phyloP scores from a whole-genome alignment of 2,329 filamentous ascomycete species.

The Colletotrichum acutatum region DNA sequence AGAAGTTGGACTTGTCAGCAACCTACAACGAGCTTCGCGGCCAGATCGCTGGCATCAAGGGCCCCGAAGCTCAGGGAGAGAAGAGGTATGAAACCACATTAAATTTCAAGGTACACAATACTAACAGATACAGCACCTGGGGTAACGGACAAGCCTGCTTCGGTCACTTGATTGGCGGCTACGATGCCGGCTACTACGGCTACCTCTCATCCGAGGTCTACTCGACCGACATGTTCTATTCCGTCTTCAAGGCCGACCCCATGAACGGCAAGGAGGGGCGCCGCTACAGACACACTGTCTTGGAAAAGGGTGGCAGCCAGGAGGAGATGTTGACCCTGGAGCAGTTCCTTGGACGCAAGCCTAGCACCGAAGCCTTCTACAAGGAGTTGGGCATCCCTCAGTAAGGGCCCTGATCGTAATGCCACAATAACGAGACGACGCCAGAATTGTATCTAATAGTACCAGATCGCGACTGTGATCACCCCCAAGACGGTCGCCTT shows the following conservation, averaged over 20 bases:
- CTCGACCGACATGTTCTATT: conserved; percentile 87
- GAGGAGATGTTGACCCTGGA: conserved; percentile 85
- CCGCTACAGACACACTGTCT: conserved; percentile 80
- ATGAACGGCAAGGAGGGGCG: conserved; percentile 81
- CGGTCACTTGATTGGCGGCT: conserved; percentile 84
- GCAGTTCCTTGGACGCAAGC: conserved; percentile 81
- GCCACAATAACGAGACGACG: background rate
- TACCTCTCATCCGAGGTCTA: conserved; percentile 83
- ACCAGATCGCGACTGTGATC: conserved; percentile 11
- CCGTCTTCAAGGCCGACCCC: conserved; percentile 80
- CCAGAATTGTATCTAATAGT: conserved; percentile 12
- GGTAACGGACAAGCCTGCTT: conserved; percentile 84
- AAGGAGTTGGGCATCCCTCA: conserved; percentile 71
- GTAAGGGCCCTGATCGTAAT: conserved; percentile 16
- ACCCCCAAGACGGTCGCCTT: background rate
- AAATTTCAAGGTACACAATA: background rate
- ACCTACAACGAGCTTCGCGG: conserved; percentile 79
- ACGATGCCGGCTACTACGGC: conserved; percentile 87
- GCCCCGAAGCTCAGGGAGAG: conserved; percentile 74
- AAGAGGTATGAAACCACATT: conserved; percentile 55
- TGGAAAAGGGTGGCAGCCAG: conserved; percentile 81
- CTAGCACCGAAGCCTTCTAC: conserved; percentile 83
- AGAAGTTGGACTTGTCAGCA: conserved; percentile 71
- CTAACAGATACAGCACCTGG: conserved; percentile 66
- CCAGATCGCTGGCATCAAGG: conserved; percentile 78